Conservation (phyloP, 2,329 filamentous ascomycete species). For the Aspergillus texensis region DNA sequence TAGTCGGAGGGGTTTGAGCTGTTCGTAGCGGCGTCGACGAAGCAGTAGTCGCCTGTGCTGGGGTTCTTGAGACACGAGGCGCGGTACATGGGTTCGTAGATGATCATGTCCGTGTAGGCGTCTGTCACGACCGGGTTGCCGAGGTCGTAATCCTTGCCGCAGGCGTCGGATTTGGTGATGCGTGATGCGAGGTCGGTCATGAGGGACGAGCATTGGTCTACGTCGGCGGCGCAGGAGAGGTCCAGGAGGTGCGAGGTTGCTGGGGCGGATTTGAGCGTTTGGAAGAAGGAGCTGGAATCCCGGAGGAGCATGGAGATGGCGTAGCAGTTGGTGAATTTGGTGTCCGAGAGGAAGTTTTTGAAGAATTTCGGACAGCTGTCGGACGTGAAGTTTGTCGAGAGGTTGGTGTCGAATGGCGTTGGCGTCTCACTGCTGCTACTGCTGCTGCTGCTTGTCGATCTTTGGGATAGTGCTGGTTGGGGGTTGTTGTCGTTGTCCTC, state of each 20-base stretch:
- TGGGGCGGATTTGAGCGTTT: conserved; percentile 70
- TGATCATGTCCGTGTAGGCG: conserved; percentile 73
- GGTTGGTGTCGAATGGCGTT: conserved; percentile 66
- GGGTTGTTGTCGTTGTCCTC: neutral
- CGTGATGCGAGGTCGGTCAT: conserved; percentile 67
- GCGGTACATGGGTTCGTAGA: conserved; percentile 77
- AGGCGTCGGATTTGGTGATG: conserved; percentile 65
- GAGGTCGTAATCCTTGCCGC: conserved; percentile 68
- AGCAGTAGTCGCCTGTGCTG: conserved; percentile 69
- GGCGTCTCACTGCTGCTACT: conserved; percentile 47
- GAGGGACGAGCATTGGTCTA: conserved; percentile 65
- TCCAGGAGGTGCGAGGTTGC: conserved; percentile 78
- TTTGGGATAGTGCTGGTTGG: neutral
- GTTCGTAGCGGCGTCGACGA: conserved; percentile 83
- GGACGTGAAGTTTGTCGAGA: conserved; percentile 64
- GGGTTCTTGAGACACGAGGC: conserved; percentile 77
- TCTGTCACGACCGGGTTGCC: conserved; percentile 72
- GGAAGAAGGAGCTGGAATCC: conserved; percentile 84
- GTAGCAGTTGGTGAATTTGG: conserved; percentile 72
- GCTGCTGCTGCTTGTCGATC: conserved; percentile 1
- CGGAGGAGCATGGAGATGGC: conserved; percentile 83
- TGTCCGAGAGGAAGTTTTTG: conserved; percentile 64
- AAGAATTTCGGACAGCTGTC: conserved; percentile 60
- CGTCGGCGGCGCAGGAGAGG: conserved; percentile 71
- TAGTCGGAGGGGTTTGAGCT: conserved; percentile 67